Evolutionary conservation across 208 protist species (phyloP).

Genomic region (Crithidia sp.): DNA sequence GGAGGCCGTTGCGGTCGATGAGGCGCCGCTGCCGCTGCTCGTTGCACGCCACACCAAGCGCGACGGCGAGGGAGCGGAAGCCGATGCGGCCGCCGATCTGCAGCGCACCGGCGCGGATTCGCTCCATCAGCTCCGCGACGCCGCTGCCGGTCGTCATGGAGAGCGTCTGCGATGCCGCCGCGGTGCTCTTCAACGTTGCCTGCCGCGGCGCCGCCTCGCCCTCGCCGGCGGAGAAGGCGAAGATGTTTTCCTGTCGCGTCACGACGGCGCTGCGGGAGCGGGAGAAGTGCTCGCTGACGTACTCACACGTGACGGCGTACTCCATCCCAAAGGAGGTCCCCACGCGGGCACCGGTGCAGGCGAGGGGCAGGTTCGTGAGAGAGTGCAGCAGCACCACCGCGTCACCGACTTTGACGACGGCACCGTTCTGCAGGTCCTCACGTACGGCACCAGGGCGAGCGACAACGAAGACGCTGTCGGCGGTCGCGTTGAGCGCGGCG

Average conservation of each 20-base stretch:
- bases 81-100: conserved; percentile 69
- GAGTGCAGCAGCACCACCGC: conserved; percentile 79
- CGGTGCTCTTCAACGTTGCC: conserved; percentile 6
- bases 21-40: conserved; percentile 51
- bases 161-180: conserved; percentile 21
- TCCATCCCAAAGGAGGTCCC: conserved; percentile 73
- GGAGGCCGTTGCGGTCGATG: conserved; percentile 57
- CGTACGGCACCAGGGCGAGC: conserved; percentile 46
- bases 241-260: conserved; percentile 68
- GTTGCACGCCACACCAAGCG: conserved; percentile 76
- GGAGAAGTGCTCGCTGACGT: conserved; percentile 40
- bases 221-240: conserved; percentile 39
- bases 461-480: conserved; percentile 82
- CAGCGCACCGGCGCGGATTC: conserved; percentile 70
- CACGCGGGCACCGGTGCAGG: conserved; percentile 35
- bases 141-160: conserved; percentile 50
- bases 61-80: conserved; percentile 73
- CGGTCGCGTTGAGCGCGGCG: conserved; percentile 47
- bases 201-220: conserved; percentile 9
- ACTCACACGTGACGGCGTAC: conserved; percentile 62
- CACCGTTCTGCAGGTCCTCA: conserved; percentile 60
- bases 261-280: conserved; percentile 54
- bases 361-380: conserved; percentile 70
- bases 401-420: conserved; percentile 66
- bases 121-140: conserved; percentile 51